Base-by-base conservation (phyloP, 345 rosid species). In the Jatropha curcas region DNA sequence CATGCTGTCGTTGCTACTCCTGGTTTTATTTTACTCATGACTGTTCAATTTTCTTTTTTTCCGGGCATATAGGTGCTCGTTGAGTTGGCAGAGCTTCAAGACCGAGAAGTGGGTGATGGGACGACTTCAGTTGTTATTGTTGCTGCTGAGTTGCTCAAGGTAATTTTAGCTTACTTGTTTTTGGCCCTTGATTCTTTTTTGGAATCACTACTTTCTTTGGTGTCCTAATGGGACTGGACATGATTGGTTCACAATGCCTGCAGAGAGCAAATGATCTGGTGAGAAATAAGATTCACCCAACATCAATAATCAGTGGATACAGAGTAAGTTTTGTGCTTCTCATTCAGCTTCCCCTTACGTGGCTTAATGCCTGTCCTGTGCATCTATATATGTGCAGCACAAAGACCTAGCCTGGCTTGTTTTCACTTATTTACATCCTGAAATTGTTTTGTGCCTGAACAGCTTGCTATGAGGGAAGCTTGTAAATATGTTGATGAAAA, bases 381-480 rank as follows among this genome's bases (percentile, higher is more conserved):
- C 41, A 60, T 28, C 19, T 58, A 33, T 7, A 3, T 39, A 0
- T 4, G 22, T 19, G 12, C 48, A 25, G 11, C 28, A 25, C 41
- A 22, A 41, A 25, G 39, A 14, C 22, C n/a, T 39, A 7, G 48
- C 0, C 9, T 56, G 9, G 14, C 41, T 57, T 66, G 33, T 43
- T 58, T 12, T 43, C 24, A 46, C 8, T 57, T 30, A 48, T 56
- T 71, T 48, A 14, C 14, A 37, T 27, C 19, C 24, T 9, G 46
- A 41, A 34, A 72, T 6, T 71, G 45, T 77, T 43, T 28, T 76
- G 20, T 63, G 69, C 67, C 33, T 65, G 59, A 33, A 51, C 93
- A 95, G 97, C 92, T 95, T 79, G 99, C 99, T 2, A 95, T 95
- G 99, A 91, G 96, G 77, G 99, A 95, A 83, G 90, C 96, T 58